Base-by-base conservation (phyloP, 1,284 basidiomycete genomes). In the Bjerkandera adusta region DNA sequence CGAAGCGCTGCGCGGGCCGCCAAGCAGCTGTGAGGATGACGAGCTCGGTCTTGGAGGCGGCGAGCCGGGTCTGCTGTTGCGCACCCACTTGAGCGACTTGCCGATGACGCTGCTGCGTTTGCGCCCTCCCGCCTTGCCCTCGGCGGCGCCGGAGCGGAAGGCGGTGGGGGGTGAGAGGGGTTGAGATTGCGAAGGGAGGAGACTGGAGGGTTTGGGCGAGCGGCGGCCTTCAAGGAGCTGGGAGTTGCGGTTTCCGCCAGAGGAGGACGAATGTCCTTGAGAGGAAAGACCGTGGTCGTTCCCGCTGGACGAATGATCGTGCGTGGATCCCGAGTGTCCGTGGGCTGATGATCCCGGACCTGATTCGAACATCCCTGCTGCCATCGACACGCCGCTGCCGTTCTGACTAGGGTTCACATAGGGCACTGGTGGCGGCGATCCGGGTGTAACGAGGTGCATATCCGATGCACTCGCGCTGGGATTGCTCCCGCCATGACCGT, bases 41-140 rank as follows among this genome's bases (percentile, higher is more conserved):
- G 24, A 4, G 21, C 24, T 40, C n/a, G n/a, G n/a, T n/a, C n/a
- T n/a, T n/a, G n/a, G n/a, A n/a, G n/a, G n/a, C n/a, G n/a, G n/a
- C n/a, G n/a, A n/a, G 3, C 26, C 18, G 13, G 38, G 45, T 4
- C 49, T 16, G n/a, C 46, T 38, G 22, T 43, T 35, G 12, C 40
- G 32, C 20, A 52, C 30, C 50, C 57, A 56, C 25, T 50, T 55
- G 22, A 60, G 47, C 26, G 58, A 53, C 24, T 53, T 51, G 7
- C 49, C 55, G 13, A 62, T 45, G 53, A 62, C 47, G 43, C 57
- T 58, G n/a, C n/a, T n/a, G 49, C 43, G 36, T 27, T 56, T 54
- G 10, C 51, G 36, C 22, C 4, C 3, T n/a, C 22, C 5, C 13
- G 16, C 29, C 22, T 34, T 50, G 21, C 18, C 41, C 20, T 50